Evolutionary conservation across 148 eudicot genomes (phyloP), one percentile per base, ranked within the genome.

Genomic region (Simmondsia chinensis): DNA sequence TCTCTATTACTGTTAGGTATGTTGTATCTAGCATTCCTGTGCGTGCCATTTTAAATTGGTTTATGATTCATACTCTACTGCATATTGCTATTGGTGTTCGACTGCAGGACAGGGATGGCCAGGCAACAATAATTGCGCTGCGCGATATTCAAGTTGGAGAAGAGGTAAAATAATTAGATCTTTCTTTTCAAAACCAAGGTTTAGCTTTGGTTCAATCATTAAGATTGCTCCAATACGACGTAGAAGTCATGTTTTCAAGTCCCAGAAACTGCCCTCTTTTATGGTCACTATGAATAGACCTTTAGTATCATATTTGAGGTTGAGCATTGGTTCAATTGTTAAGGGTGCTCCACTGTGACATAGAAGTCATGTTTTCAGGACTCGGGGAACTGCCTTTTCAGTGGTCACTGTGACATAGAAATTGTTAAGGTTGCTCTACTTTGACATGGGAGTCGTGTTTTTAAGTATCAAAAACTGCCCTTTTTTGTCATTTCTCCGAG

Each of bases 81-180:
- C 31, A 28, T 5, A 9, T 28, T 28, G 31, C 31, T 28, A 9
- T 5, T 5, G 5, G 31, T 28, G 6, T 28, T 28, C 31, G 31
- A 28, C 31, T 29, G 54, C 70, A 89, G 97, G 97, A 89, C 53
- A 65, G 50, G 30, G 97, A 89, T 68, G 97, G 97, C 21, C 95
- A 79, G 53, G 88, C 93, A 26, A 72, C 76, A 7, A 76, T 84
- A 43, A 44, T 89, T 56, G 85, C 97, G 16, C 50, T 54, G 23
- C 67, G 54, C 35, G 68, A 68, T n/a, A 81, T 89, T 65, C 34
- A 30, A 34, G 66, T 50, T 22, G 96, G 91, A 45, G 87, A 87
- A 51, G 87, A 87, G 81, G 96, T 82, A 59, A 57, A 5, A 6
- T 26, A 9, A 38, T 28, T n/a, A n/a, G n/a, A n/a, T n/a, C n/a